A percentile compares a stretch with the other conserved stretches of the same genome.
These are phyloP conservation scores for Cladosporium sphaerospermum DNA, from an alignment of 2,329 filamentous ascomycete genomes.

Conservation along the genomic window DNA sequence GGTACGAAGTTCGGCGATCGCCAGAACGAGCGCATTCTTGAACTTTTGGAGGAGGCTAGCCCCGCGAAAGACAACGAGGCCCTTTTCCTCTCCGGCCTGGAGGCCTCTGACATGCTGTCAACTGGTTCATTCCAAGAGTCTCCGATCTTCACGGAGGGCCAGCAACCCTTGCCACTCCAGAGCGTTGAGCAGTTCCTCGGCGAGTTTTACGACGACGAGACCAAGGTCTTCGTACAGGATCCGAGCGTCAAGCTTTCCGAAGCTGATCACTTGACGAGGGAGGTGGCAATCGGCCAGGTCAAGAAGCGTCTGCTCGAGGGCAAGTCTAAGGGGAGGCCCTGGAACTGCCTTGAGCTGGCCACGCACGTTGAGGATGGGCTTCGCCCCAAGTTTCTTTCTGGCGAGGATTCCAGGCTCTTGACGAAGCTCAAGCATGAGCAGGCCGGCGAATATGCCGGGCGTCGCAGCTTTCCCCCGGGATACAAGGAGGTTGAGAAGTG, in stretches of 20 bases:
- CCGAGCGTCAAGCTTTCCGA: slow-evolving; percentile 15
- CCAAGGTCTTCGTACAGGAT: slow-evolving; percentile 25
- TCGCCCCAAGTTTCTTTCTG: slow-evolving; percentile 27
- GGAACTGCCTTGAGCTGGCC: slow-evolving; percentile 30
- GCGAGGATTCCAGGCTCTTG: slow-evolving; percentile 27
- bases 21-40: not conserved
- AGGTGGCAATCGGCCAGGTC: slow-evolving; percentile 20
- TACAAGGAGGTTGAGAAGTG: slow-evolving; percentile 32
- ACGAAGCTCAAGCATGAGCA: slow-evolving; percentile 27
- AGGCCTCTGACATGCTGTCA: slow-evolving; percentile 19
- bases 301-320: slow-evolving; percentile 23
- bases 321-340: slow-evolving; percentile 16
- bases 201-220: slow-evolving; percentile 28
- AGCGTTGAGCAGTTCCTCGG: slow-evolving; percentile 21
- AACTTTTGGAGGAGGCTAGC: slow-evolving; percentile 21
- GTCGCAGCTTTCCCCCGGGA: slow-evolving; percentile 23
- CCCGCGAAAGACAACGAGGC: slow-evolving; percentile 20
- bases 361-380: slow-evolving; percentile 28
- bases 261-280: slow-evolving; percentile 11
- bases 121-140: slow-evolving; percentile 20
- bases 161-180: slow-evolving; percentile 24
- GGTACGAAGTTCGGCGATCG: not conserved
- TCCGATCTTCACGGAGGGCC: slow-evolving; percentile 23
- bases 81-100: slow-evolving; percentile 19
- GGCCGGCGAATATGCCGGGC: slow-evolving; percentile 15